Percentiles rank a stretch among this genome's conserved stretches.
Evolutionary conservation across 1,284 basidiomycete species (phyloP).

Genomic region (Melampsora americana): DNA sequence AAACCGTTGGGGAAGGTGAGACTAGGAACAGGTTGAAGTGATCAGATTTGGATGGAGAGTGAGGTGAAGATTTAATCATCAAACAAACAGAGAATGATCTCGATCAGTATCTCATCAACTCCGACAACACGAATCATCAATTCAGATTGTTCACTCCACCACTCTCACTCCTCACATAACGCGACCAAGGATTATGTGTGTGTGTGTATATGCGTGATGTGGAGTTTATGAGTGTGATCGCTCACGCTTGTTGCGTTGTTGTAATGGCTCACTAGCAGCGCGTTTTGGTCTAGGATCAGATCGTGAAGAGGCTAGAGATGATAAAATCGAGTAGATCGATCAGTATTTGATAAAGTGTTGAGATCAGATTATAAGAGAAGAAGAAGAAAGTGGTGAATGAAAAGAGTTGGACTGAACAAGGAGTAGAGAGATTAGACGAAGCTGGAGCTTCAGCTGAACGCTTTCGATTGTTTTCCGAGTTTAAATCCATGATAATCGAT

Average conservation of each 20-base stretch:
- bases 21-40: too few species aligned
- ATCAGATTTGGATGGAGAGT: too few species aligned
- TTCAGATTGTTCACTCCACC: background rate
- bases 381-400: too few species aligned
- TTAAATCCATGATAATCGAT: background rate
- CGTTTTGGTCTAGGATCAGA: slow-evolving; percentile 25
- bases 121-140: too few species aligned
- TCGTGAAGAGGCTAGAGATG: background rate
- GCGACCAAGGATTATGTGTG: background rate
- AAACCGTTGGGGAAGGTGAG: too few species aligned
- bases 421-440: slow-evolving; percentile 2
- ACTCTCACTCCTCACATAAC: background rate
- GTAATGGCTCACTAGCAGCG: slow-evolving; percentile 33
- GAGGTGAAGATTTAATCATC: background rate
- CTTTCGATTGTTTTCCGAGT: background rate
- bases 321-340: background rate
- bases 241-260: slow-evolving; percentile 23
- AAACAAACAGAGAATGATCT: background rate
- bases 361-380: background rate
- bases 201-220: background rate
- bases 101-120: background rate
- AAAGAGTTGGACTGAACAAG: slow-evolving; percentile 10
- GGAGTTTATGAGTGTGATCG: background rate
- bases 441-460: slow-evolving; percentile 2
- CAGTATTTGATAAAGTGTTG: too few species aligned